Percentiles rank a stretch among this genome's conserved stretches.
phyloP scores from a whole-genome alignment of 2,329 filamentous ascomycete genomes.

The Myriangium duriaei region DNA sequence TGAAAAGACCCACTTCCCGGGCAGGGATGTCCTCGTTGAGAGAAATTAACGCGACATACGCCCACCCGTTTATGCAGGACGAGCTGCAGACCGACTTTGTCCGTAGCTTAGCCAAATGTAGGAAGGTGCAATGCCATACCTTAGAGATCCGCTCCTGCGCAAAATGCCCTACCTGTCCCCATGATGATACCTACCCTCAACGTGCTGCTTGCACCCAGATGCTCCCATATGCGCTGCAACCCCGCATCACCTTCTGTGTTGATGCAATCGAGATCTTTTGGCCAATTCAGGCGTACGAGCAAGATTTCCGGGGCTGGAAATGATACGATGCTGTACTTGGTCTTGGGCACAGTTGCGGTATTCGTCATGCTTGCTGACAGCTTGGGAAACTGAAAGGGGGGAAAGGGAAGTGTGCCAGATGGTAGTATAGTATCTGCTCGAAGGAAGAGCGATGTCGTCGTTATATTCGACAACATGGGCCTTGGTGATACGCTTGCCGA shows the following conservation, averaged over 20 bases:
- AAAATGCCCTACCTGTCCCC: constrained; percentile 24
- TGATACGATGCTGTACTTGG: constrained; percentile 19
- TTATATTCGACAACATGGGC: no score
- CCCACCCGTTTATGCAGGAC: no score
- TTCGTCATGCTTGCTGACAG: background rate
- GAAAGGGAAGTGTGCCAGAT: no score
- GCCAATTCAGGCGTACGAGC: constrained; percentile 23
- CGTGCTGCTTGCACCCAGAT: constrained; percentile 22
- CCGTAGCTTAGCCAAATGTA: no score
- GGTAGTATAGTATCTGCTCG: no score
- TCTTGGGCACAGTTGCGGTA: constrained; percentile 12
- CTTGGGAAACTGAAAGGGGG: background rate
- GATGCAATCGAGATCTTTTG: constrained; percentile 25
- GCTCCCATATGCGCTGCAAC: constrained; percentile 21
- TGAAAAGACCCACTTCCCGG: no score
- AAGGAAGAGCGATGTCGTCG: no score
- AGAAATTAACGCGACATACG: no score
- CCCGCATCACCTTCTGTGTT: constrained; percentile 21
- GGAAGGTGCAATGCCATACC: constrained; percentile 18
- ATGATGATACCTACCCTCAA: constrained; percentile 23
- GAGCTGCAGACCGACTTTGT: no score
- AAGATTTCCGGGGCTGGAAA: constrained; percentile 22
- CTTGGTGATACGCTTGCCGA: no score
- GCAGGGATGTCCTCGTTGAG: no score
- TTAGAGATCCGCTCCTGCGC: constrained; percentile 26